These are phyloP conservation scores for Echinochloa phyllopogon DNA, from an alignment of 176 grass and related monocot species.

Conservation along the genomic window DNA sequence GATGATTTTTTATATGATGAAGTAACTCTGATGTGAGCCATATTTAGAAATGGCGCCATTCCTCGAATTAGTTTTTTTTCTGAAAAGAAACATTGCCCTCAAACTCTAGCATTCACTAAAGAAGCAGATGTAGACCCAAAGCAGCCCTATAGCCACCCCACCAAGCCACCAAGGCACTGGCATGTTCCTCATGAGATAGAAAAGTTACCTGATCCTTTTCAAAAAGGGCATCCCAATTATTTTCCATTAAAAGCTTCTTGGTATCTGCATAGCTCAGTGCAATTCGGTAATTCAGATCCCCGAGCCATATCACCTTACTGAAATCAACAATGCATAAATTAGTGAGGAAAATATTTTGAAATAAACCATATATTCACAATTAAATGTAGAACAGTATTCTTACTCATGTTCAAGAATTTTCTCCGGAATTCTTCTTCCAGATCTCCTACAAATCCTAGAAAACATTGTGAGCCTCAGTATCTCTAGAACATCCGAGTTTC, in stretches of 20 bases:
- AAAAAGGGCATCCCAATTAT: slow-evolving; percentile 80
- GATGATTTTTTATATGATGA: not conserved
- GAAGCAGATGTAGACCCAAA: slow-evolving; percentile 20
- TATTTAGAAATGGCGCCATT: not conserved
- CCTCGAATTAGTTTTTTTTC: not conserved
- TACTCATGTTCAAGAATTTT: slow-evolving; percentile 95
- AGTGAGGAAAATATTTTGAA: slow-evolving; percentile 9
- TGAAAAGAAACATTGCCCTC: not conserved
- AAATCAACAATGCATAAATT: slow-evolving; percentile 50
- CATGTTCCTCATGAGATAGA: slow-evolving; percentile 10
- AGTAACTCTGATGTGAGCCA: not conserved
- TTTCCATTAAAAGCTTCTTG: slow-evolving; percentile 65
- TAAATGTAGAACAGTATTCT: slow-evolving; percentile 36
- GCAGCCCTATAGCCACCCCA: not conserved
- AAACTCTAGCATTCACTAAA: not conserved
- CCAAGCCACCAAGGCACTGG: not conserved
- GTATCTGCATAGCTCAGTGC: slow-evolving; percentile 73
- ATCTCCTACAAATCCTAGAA: slow-evolving; percentile 69
- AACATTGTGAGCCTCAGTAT: slow-evolving; percentile 81
- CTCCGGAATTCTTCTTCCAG: slow-evolving; percentile 68
- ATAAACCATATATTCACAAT: slow-evolving; percentile 28
- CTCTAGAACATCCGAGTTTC: slow-evolving; percentile 86
- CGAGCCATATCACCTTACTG: slow-evolving; percentile 83
- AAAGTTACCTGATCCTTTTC: slow-evolving; percentile 85
- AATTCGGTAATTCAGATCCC: slow-evolving; percentile 96